These are phyloP conservation scores for Beauveria bassiana DNA, from an alignment of 2,329 filamentous ascomycete species.

Conservation along the genomic window DNA sequence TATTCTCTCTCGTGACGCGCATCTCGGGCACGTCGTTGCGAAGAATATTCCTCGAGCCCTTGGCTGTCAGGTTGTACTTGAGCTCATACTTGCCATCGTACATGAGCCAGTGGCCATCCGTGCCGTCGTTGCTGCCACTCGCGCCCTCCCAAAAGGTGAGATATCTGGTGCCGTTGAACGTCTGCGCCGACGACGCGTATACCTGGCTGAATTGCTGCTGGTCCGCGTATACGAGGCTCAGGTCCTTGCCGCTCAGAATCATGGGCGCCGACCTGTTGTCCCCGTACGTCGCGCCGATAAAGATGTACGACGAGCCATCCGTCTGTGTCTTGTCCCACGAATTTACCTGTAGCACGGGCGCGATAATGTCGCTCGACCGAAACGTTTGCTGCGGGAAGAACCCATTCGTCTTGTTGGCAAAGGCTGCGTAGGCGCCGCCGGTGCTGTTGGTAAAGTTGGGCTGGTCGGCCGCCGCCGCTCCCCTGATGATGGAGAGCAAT, in stretches of 20 bases:
- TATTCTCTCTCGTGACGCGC: slow-evolving; percentile 31
- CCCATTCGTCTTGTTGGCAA: slow-evolving; percentile 19
- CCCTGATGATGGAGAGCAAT: slow-evolving; percentile 5
- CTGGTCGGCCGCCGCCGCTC: slow-evolving; percentile 20
- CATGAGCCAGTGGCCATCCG: slow-evolving; percentile 24
- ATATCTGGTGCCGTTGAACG: slow-evolving; percentile 23
- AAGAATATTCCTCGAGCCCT: slow-evolving; percentile 23
- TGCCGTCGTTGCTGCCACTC: slow-evolving; percentile 18
- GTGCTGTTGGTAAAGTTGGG: slow-evolving; percentile 19
- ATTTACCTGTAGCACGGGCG: slow-evolving; percentile 28
- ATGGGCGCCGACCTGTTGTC: slow-evolving; percentile 23
- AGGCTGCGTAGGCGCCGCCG: slow-evolving; percentile 18
- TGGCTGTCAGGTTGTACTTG: slow-evolving; percentile 30
- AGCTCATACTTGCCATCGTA: slow-evolving; percentile 28
- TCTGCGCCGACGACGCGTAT: slow-evolving; percentile 22
- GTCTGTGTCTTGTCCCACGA: slow-evolving; percentile 19
- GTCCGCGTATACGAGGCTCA: slow-evolving; percentile 31
- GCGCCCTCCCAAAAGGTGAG: slow-evolving; percentile 29
- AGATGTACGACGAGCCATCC: slow-evolving; percentile 25
- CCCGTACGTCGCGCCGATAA: slow-evolving; percentile 22
- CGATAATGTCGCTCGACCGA: slow-evolving; percentile 24
- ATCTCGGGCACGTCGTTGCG: slow-evolving; percentile 36
- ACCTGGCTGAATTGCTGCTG: slow-evolving; percentile 21
- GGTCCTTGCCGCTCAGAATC: slow-evolving; percentile 27
- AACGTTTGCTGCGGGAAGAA: slow-evolving; percentile 26